These are phyloP conservation scores for Mikania micrantha DNA, from an alignment of 129 eudicot species.

Conservation along the genomic window DNA sequence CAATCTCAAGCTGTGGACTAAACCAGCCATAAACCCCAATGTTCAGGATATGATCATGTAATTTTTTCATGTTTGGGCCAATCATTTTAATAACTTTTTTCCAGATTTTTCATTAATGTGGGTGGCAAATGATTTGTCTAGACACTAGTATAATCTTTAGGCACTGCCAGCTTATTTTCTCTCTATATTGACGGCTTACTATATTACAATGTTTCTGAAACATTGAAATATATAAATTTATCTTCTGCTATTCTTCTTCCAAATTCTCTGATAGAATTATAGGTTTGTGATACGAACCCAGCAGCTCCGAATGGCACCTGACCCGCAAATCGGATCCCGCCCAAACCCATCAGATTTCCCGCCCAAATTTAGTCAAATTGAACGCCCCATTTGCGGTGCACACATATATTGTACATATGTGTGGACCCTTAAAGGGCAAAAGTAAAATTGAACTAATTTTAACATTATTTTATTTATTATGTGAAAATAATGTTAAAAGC, in stretches of 20 bases:
- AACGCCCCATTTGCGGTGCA: no score
- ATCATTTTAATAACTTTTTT: neutral
- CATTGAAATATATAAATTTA: neutral
- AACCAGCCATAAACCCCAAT: neutral
- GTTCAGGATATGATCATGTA: neutral
- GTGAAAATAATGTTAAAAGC: no score
- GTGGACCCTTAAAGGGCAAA: no score
- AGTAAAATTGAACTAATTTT: no score
- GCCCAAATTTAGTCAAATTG: no score
- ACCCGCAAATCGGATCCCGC: no score
- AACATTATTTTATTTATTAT: no score
- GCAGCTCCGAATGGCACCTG: no score
- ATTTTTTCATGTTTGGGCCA: neutral
- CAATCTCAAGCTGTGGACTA: neutral
- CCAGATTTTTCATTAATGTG: neutral
- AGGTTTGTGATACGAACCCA: no score
- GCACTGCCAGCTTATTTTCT: neutral
- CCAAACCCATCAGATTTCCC: no score
- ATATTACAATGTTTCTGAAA: neutral
- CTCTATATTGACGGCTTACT: neutral
- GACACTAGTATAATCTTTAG: neutral
- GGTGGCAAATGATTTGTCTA: neutral
- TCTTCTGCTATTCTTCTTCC: neutral
- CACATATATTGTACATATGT: no score
- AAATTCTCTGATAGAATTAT: neutral